Percentiles rank a stretch among this genome's conserved stretches.
Conservation (phyloP, 345 rosid species). For the Camelina laxa region DNA sequence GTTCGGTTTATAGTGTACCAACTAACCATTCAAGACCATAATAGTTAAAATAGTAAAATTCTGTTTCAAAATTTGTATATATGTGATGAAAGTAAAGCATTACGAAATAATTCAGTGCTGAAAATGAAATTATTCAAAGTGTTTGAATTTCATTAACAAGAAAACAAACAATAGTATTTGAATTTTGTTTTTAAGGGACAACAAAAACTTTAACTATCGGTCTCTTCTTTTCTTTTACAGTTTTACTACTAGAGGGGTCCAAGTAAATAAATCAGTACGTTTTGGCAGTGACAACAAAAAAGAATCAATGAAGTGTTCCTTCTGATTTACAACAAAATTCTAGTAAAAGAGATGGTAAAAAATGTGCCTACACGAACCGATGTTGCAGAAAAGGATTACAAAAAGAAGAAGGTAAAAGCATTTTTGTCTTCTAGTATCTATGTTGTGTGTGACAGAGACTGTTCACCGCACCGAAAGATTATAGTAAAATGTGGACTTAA, state of each 20-base stretch:
- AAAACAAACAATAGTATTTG: not conserved
- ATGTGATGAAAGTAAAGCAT: not conserved
- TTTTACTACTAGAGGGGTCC: not conserved
- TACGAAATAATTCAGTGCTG: not conserved
- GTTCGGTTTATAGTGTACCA: no score
- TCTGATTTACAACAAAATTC: conserved; percentile 7
- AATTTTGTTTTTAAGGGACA: not conserved
- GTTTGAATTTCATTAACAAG: not conserved
- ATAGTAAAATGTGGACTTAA: conserved; percentile 25
- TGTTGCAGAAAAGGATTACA: conserved; percentile 6
- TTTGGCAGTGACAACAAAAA: not conserved
- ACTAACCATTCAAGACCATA: no score
- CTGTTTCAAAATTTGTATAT: not conserved
- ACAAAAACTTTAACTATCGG: not conserved
- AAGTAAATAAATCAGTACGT: not conserved
- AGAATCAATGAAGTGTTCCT: not conserved
- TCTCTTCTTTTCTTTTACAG: no score
- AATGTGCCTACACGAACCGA: not conserved
- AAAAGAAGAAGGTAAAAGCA: not conserved
- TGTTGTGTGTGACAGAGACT: not conserved
- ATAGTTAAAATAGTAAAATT: no score
- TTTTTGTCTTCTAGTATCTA: conserved; percentile 31
- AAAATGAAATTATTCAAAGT: not conserved
- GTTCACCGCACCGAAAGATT: conserved; percentile 35
- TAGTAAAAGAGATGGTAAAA: not conserved